A percentile compares a stretch with the other conserved stretches of the same genome.
Conservation (phyloP, 202 grass and related monocot species). For the Setaria viridis region DNA sequence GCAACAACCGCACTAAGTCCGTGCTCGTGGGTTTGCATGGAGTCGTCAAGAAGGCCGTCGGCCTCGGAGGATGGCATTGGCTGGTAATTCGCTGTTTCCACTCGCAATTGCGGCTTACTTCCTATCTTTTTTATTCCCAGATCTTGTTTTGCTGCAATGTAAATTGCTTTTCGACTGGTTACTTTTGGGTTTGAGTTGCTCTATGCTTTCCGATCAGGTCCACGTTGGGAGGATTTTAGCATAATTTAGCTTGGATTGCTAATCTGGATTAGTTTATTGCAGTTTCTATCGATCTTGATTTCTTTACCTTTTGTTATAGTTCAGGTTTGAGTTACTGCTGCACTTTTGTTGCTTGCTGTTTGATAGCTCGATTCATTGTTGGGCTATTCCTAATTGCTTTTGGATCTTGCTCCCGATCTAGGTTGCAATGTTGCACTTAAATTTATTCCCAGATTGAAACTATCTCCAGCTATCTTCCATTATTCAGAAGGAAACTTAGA, state of each 20-base stretch:
- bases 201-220: not conserved
- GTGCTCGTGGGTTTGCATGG: slow-evolving; percentile 77
- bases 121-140: not conserved
- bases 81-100: slow-evolving; percentile 54
- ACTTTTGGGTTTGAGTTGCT: slow-evolving; percentile 16
- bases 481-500: slow-evolving; percentile 5
- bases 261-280: slow-evolving; percentile 5
- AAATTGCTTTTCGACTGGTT: slow-evolving; percentile 20
- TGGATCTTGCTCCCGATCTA: slow-evolving; percentile 25
- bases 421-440: not conserved
- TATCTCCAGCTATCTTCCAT: not conserved
- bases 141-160: slow-evolving; percentile 32
- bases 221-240: not conserved
- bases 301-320: not conserved
- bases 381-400: slow-evolving; percentile 4
- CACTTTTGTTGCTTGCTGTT: not conserved
- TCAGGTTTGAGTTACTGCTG: not conserved
- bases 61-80: slow-evolving; percentile 89
- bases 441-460: not conserved
- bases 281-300: slow-evolving; percentile 7
- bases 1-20: slow-evolving; percentile 87
- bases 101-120: not conserved
- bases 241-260: not conserved
- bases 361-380: slow-evolving; percentile 12
- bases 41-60: slow-evolving; percentile 86